A percentile compares a stretch with the other conserved stretches of the same genome.
Conservation (phyloP, 129 eudicot species). For the Arctium minus region DNA sequence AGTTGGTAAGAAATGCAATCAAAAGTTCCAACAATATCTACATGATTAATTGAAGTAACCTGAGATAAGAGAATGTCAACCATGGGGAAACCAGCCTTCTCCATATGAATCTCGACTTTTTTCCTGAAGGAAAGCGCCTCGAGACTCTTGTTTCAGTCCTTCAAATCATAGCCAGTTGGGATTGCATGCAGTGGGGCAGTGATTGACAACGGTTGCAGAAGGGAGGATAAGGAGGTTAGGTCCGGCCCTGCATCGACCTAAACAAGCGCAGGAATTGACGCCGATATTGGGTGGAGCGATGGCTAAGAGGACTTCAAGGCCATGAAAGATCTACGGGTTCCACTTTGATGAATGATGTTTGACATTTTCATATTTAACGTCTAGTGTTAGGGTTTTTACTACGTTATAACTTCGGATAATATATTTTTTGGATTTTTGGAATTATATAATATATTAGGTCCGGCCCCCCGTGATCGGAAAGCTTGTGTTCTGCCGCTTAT, state of each 20-base stretch:
- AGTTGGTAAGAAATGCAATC: background rate
- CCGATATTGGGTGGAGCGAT: slow-evolving; percentile 61
- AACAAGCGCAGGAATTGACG: slow-evolving; percentile 76
- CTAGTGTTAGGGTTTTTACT: no score
- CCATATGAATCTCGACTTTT: slow-evolving; percentile 54
- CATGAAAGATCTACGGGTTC: background rate
- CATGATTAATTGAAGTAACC: slow-evolving; percentile 32
- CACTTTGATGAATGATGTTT: no score
- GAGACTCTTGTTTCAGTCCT: slow-evolving; percentile 32
- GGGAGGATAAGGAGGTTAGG: slow-evolving; percentile 79
- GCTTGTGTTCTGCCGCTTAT: no score
- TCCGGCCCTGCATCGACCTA: slow-evolving; percentile 78
- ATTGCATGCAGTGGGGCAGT: slow-evolving; percentile 74
- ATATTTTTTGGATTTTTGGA: no score
- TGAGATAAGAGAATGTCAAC: slow-evolving; percentile 56
- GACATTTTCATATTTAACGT: no score
- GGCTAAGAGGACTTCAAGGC: slow-evolving; percentile 55
- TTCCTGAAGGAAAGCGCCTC: slow-evolving; percentile 71
- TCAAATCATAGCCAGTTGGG: slow-evolving; percentile 31
- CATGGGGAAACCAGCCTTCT: slow-evolving; percentile 29
- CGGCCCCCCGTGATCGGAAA: no score
- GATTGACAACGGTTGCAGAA: slow-evolving; percentile 36
- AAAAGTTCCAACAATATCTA: background rate
- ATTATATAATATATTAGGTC: no score
- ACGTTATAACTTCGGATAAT: no score